Base-by-base conservation (phyloP, 495 filamentous ascomycete genomes). In the Neurospora sp. region DNA sequence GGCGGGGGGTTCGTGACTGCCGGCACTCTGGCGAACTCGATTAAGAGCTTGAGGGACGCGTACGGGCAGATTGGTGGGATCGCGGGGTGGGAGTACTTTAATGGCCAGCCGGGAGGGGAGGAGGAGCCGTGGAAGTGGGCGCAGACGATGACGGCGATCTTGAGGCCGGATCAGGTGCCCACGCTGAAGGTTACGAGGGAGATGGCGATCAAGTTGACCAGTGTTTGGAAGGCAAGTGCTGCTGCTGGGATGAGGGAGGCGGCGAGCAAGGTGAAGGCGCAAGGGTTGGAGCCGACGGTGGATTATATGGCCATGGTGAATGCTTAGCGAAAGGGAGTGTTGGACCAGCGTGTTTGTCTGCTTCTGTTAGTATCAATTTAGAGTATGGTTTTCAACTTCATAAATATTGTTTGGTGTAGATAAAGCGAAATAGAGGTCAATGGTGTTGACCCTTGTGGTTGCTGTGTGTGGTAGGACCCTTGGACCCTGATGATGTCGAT, bases 41-140 rank as follows among this genome's bases (percentile, higher is more conserved):
- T 86, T 1, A 72, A 74, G 9, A 74, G 90, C 75, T 75, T 88
- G 44, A 79, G 85, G 44, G 81, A 80, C 16, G 76, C 76, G 72
- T 92, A 87, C 72, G 86, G 87, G 3, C 83, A 83, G 38, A 94
- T 95, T 79, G 93, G 93, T 9, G 92, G 93, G 2, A 88, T 94
- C 0, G 92, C 92, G 89, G 92, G 93, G 3, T 96, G 93, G 93
- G 93, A 95, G 79, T 96, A 93, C 75, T 95, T 91, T 78, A 94
- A 94, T 81, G 84, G 87, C 1, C 76, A 85, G 59, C 90, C 90
- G 0, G 90, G 89, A 9, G 88, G 83, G 14, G 78, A 77, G 39
- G 81, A 79, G 69, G 80, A 83, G 61, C 91, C 92, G n/a, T 93
- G 90, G 91, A 83, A 87, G 77, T 93, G 92, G 92, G 90, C 88